Evolutionary conservation across 2,329 filamentous ascomycete species (phyloP), one percentile per base, ranked within the genome.

Genomic region (Diplodia scrobiculata): DNA sequence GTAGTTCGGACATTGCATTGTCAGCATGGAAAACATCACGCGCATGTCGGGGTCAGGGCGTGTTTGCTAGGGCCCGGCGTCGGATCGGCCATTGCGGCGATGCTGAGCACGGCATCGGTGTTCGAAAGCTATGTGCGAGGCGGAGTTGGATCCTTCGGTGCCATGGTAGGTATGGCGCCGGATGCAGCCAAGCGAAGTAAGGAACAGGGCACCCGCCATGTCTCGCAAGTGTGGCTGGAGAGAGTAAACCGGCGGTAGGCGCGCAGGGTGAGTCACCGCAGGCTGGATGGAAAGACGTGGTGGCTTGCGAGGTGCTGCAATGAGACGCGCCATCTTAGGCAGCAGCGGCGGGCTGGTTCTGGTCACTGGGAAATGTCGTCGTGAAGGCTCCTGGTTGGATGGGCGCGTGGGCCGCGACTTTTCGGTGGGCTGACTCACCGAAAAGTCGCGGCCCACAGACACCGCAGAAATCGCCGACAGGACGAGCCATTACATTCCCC

Each of bases 341-440:
- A 17, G 38, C 38, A 47, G 55, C 54, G 54, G 21, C 41, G 13
- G 38, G 25, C 19, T 27, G 54, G 36, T 14, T 29, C 9, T 59
- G 54, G 54, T 47, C 21, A 59, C 55, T 38, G 55, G 55, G 6
- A 32, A 48, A 25, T 59, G 55, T 59, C 38, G 55, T 59, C 25
- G 36, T 29, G 29, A 29, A 29, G 29, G 29, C 29, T 29, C 4
- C 4, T 29, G 34, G 14, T 27, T 25, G 19, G 21, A 29, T 29
- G 45, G 36, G 36, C n/a, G 51, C 52, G 52, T 7, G n/a, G 29
- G 36, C 53, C 34, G 29, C 5, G 29, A 32, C 29, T 32, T 29
- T 10, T 34, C 17, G 55, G 38, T 59, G 55, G 32, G 55, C 45
- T 36, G 45, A 36, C 53, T 19, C n/a, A 17, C 36, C 10, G 2